Conservation (phyloP, 768 basidiomycete genomes). For the Lyophyllum shimeji region DNA sequence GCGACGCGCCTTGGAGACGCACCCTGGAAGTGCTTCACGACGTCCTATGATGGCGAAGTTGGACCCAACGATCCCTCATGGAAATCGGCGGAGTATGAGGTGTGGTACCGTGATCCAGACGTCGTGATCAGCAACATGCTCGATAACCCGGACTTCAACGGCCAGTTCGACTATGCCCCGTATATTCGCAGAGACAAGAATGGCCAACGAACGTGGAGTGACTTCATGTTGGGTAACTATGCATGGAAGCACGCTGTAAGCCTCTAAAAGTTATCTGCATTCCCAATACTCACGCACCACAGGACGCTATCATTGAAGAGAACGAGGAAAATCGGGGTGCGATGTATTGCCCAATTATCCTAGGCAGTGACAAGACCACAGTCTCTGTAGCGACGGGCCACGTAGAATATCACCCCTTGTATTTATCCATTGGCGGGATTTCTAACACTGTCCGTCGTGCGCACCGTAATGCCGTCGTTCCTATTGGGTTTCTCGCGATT, state of each 20-base stretch:
- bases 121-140: constrained; percentile 21
- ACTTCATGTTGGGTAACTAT: constrained; percentile 36
- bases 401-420: constrained; percentile 13
- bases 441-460: constrained; percentile 8
- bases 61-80: constrained; percentile 17
- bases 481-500: constrained; percentile 19
- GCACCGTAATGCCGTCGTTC: constrained; percentile 15
- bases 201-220: constrained; percentile 18
- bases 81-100: constrained; percentile 18
- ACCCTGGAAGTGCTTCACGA: neutral
- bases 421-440: constrained; percentile 7
- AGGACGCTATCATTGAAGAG: constrained; percentile 7
- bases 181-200: constrained; percentile 16
- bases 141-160: constrained; percentile 28
- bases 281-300: neutral
- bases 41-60: neutral
- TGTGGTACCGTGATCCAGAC: constrained; percentile 24
- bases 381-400: constrained; percentile 23
- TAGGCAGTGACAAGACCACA: constrained; percentile 28
- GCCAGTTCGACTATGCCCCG: constrained; percentile 23
- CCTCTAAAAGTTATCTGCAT: constrained; percentile 4
- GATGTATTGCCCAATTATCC: constrained; percentile 20
- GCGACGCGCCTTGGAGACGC: constrained; percentile 12
- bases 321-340: constrained; percentile 10
- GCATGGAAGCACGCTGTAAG: constrained; percentile 26